Evolutionary conservation across 345 rosid species (phyloP).

Genomic region (Anastatica hierochuntica): DNA sequence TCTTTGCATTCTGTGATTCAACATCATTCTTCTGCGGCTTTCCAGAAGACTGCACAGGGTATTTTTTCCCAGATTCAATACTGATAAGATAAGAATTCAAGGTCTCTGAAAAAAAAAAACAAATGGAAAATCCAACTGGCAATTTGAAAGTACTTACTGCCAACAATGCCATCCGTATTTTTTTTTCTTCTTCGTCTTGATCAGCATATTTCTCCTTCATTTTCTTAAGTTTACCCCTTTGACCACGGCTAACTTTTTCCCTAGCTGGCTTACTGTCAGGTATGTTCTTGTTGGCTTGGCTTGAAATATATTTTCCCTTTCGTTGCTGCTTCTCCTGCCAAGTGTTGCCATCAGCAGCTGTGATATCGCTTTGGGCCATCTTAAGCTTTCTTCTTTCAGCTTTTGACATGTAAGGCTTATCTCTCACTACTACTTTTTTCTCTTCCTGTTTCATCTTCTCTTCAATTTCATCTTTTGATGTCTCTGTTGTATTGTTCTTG

Average conservation of each 20-base stretch:
- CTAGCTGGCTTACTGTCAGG: slow-evolving; percentile 41
- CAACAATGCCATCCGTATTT: slow-evolving; percentile 73
- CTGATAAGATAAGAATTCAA: neutral
- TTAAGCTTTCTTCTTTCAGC: slow-evolving; percentile 89
- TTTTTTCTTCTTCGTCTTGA: slow-evolving; percentile 95
- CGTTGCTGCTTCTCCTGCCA: slow-evolving; percentile 35
- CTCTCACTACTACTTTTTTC: slow-evolving; percentile 33
- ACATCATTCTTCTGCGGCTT: slow-evolving; percentile 45
- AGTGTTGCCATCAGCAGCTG: slow-evolving; percentile 17
- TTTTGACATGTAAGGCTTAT: slow-evolving; percentile 72
- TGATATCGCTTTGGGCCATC: slow-evolving; percentile 44
- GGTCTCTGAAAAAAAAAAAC: no score
- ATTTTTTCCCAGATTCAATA: neutral
- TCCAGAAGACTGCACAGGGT: slow-evolving; percentile 67
- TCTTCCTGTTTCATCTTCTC: slow-evolving; percentile 41
- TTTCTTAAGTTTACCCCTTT: slow-evolving; percentile 82
- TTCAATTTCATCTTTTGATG: slow-evolving; percentile 30
- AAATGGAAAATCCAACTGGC: no score
- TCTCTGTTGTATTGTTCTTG: slow-evolving; percentile 34
- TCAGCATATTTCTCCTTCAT: slow-evolving; percentile 95
- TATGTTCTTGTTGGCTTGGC: slow-evolving; percentile 31
- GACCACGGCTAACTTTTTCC: slow-evolving; percentile 79
- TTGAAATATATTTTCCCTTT: slow-evolving; percentile 24
- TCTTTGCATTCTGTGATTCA: slow-evolving; percentile 33
- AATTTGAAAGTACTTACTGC: slow-evolving; percentile 51